Evolutionary conservation across 208 protist genomes (phyloP), one percentile per base, ranked within the genome.

Genomic region (Crithidia expoeki): DNA sequence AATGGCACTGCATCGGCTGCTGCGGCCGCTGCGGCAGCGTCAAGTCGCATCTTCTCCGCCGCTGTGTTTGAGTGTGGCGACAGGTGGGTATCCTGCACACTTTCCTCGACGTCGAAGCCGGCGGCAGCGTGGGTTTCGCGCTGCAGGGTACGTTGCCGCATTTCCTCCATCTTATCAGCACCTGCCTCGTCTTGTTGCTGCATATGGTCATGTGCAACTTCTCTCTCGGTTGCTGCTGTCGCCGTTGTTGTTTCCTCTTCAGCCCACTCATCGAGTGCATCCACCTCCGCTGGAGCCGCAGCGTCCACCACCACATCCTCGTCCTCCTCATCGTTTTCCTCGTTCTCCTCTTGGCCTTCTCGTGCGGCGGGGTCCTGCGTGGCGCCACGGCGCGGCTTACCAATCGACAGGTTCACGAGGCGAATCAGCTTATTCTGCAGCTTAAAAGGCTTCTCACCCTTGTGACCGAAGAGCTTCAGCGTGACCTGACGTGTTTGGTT

Each of bases 361-460:
- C 49, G 57, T 21, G 36, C 51, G 49, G 66, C 69, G 27, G 55
- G 56, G 23, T 73, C 68, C 56, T 69, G 71, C 46, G 68, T 72
- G 47, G 64, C 67, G n/a, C 68, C 71, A 5, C 71, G 59, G 19
- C 86, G 81, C 12, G 88, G 88, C 42, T 80, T 86, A 21, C 86
- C 85, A 47, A 94, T 84, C 19, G 88, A 90, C n/a, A 95, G 67
- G 67, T 94, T 93, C 21, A 95, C 79, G 32, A 95, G 78, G 4
- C 86, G 83, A 67, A 95, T 93, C 38, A 91, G 65, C 72, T 94
- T 93, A 60, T 92, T 87, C 74, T 94, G 90, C 42, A 95, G 67
- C 60, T 92, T 85, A 65, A 94, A 92, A 44, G 90, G 90, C 55
- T 95, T 95, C 36, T 80, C 72, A 40, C 90, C 90, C 21, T 83